Conservation (phyloP, 176 grass and related monocot species). For the Oryza rufipogon region DNA sequence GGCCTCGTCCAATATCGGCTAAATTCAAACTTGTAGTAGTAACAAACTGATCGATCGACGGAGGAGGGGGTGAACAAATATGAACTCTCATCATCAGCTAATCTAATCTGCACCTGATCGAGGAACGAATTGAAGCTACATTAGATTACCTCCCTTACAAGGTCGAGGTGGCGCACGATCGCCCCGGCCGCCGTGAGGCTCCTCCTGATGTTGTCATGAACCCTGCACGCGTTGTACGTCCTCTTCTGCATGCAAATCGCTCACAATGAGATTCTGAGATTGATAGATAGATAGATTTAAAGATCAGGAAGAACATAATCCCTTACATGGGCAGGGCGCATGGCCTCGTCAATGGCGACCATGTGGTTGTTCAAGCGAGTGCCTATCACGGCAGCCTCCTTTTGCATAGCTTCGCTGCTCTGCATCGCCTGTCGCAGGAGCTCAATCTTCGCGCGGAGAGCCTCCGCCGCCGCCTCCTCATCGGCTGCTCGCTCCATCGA, state of each 20-base stretch:
- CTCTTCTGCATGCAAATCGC: conserved; percentile 6
- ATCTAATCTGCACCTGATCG: too few species aligned
- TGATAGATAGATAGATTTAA: too few species aligned
- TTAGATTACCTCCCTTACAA: conserved; percentile 1
- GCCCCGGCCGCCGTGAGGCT: background rate
- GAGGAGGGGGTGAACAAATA: too few species aligned
- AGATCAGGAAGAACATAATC: too few species aligned
- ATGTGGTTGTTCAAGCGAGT: background rate
- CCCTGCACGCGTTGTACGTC: background rate
- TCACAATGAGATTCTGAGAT: too few species aligned
- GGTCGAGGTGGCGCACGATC: conserved; percentile 16
- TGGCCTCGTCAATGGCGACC: conserved; percentile 28
- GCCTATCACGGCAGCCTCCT: background rate
- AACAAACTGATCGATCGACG: too few species aligned
- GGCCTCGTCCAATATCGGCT: too few species aligned
- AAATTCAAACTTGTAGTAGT: too few species aligned
- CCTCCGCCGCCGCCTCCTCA: background rate
- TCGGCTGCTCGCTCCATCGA: background rate
- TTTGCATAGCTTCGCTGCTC: background rate
- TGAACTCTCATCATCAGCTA: too few species aligned
- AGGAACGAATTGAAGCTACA: too few species aligned
- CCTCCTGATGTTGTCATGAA: conserved; percentile 30
- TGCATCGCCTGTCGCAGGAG: conserved; percentile 22
- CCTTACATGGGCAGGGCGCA: conserved; percentile 27
- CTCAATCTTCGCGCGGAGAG: background rate